Evolutionary conservation across 441 rosid species (phyloP).

Genomic region (Dalechampia spathulata): DNA sequence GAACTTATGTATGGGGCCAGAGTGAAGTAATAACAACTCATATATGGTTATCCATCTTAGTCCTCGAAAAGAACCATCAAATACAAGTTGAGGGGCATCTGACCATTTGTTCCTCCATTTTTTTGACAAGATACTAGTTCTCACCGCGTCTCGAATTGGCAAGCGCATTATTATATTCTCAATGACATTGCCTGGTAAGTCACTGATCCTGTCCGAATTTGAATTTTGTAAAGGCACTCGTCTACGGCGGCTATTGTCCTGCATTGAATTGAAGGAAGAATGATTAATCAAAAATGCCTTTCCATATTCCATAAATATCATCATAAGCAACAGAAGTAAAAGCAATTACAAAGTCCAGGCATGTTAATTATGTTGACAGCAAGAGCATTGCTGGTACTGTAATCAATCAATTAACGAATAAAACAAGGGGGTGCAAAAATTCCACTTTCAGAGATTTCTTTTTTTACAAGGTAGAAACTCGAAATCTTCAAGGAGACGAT

Average conservation of each 20-base stretch:
- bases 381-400: no score
- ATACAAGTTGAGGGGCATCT: background rate
- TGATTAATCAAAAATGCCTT: no score
- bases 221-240: background rate
- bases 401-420: no score
- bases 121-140: constrained; percentile 1
- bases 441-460: no score
- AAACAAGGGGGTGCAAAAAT: no score
- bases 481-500: no score
- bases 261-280: background rate
- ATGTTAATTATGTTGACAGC: no score
- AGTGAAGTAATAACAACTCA: background rate
- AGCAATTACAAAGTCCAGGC: no score
- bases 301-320: no score
- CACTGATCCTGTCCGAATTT: background rate
- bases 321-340: no score
- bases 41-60: background rate
- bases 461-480: no score
- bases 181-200: background rate
- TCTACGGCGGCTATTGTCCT: background rate
- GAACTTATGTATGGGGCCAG: background rate
- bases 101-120: constrained; percentile 6
- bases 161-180: background rate
- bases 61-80: background rate
- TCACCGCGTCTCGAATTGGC: constrained; percentile 3